These are phyloP conservation scores for Solanum arcanum DNA, from an alignment of 257 asterid genomes.

Conservation along the genomic window DNA sequence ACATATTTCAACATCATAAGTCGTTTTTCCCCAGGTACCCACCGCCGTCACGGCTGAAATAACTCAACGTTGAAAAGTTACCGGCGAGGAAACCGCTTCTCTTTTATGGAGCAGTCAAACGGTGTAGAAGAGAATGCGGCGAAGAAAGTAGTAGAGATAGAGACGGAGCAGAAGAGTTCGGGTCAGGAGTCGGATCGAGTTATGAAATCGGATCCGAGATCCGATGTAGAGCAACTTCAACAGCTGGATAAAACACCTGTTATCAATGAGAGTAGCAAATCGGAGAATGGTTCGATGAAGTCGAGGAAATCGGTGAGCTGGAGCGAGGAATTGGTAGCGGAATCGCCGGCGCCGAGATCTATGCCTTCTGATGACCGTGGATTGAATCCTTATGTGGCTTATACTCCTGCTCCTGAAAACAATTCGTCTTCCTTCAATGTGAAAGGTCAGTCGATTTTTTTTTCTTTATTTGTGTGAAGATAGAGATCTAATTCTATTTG, in stretches of 20 bases:
- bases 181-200: neutral
- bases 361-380: constrained; percentile 25
- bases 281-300: neutral
- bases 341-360: constrained; percentile 31
- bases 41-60: neutral
- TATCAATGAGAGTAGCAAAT: neutral
- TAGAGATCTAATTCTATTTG: neutral
- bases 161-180: neutral
- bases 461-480: neutral
- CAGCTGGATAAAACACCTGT: neutral
- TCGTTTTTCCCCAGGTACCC: neutral
- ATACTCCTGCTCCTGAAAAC: constrained; percentile 38
- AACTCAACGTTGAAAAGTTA: neutral
- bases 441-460: constrained; percentile 36
- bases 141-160: neutral
- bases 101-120: neutral
- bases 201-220: neutral
- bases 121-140: neutral
- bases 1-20: neutral
- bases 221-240: neutral
- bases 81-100: neutral
- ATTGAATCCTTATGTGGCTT: constrained; percentile 56
- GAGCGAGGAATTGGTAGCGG: neutral
- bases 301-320: neutral
- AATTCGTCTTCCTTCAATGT: constrained; percentile 52